Evolutionary conservation across 352 stramenopile species (phyloP), one percentile per base, ranked within the genome.

Genomic region (Phytopythium litorale): DNA sequence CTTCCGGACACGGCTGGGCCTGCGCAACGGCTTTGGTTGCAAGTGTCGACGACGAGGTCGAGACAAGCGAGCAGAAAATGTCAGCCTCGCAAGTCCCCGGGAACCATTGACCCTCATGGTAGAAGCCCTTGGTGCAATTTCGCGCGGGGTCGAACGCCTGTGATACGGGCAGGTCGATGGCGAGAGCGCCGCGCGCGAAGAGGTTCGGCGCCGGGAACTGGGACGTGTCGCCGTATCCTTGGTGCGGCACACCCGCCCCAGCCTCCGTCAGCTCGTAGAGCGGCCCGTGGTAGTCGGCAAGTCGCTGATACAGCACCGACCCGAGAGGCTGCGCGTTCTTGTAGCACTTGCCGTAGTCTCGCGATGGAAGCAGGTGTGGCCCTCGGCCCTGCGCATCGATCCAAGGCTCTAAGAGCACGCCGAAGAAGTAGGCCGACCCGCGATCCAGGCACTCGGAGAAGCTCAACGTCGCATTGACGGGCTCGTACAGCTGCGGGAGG

Each of bases 21-120:
- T 98, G 84, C 0, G 89, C 60, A 16, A 92, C 78, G 1, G 76
- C 38, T 28, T 78, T 67, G 1, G 30, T 51, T 2, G 56, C 46
- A 7, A 62, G 56, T 4, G 49, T 53, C 2, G 75, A 40, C 19
- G 66, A 62, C 18, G 64, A 61, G 4, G 62, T 58, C 11, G 66
- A 67, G 2, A 57, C 52, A 19, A 65, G 56, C 48, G 90, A 78
- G 67, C 97, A 99, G 40, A 99, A 98, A 4, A 97, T 68, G 71
- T 99, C 97, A 12, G 93, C 96, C 69, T 99, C 97, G 62, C 97
- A 99, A 18, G 95, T 98, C 3, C 97, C 97, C 16, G 89, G 88
- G 62, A 98, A 98, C 86, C 95, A 98, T 66, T 96, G 79, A 28
- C 92, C 88, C 28, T 86, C 62, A 46, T 89, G 75, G 37, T 91